phyloP scores from a whole-genome alignment of 768 basidiomycete genomes.

The Lentinula raphanica region DNA sequence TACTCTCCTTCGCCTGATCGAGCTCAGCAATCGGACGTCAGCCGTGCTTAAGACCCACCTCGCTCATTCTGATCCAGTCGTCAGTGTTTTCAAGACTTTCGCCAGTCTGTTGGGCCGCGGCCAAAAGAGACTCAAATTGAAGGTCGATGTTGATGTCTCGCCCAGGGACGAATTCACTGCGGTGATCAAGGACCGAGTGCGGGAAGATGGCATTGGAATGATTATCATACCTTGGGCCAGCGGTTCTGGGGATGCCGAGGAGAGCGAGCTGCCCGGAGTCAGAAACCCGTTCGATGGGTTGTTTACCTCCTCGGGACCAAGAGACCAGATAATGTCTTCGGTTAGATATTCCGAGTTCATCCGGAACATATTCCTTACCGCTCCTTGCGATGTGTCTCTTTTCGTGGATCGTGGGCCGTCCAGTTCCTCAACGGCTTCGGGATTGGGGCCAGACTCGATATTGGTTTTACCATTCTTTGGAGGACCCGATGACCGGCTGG shows the following conservation, averaged over 20 bases:
- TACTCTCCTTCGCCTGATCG: slow-evolving; percentile 82
- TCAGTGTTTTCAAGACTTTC: slow-evolving; percentile 75
- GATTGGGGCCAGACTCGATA: slow-evolving; percentile 48
- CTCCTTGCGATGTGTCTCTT: slow-evolving; percentile 73
- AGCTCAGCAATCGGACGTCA: slow-evolving; percentile 84
- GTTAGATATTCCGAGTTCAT: slow-evolving; percentile 78
- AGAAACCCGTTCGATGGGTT: slow-evolving; percentile 73
- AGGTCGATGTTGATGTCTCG: slow-evolving; percentile 28
- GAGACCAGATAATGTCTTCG: slow-evolving; percentile 44
- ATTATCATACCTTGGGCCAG: slow-evolving; percentile 83
- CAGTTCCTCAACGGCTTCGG: slow-evolving; percentile 15
- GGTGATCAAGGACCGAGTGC: not conserved
- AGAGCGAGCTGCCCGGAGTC: slow-evolving; percentile 19
- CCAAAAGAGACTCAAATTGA: slow-evolving; percentile 49
- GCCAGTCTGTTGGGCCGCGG: slow-evolving; percentile 43
- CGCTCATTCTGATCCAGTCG: slow-evolving; percentile 63
- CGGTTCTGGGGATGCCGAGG: slow-evolving; percentile 25
- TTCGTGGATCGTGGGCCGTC: slow-evolving; percentile 72
- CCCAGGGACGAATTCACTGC: not conserved
- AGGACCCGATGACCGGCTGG: slow-evolving; percentile 88
- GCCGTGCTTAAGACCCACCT: slow-evolving; percentile 80
- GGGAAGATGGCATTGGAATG: slow-evolving; percentile 27
- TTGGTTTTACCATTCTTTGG: slow-evolving; percentile 83
- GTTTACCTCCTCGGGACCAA: slow-evolving; percentile 48
- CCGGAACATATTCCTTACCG: slow-evolving; percentile 71